phyloP scores from a whole-genome alignment of 2,329 filamentous ascomycete genomes.

The Aureobasidium sp. region DNA sequence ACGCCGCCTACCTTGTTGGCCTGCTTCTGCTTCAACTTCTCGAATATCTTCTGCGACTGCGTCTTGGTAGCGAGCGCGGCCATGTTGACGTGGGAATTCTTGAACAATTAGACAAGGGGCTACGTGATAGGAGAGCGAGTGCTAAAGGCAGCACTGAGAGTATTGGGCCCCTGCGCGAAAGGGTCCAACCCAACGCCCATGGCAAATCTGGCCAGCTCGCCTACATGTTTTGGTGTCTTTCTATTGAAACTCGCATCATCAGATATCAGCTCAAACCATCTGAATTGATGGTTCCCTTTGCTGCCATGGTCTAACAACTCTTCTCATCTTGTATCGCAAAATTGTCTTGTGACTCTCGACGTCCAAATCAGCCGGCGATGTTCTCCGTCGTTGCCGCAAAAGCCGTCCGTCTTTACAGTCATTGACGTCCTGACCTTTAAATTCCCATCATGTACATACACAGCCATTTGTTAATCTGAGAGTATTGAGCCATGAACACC shows the following conservation, averaged over 20 bases:
- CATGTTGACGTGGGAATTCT: slow-evolving; percentile 31
- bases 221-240: not conserved
- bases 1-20: slow-evolving; percentile 72
- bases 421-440: not conserved
- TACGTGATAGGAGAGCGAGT: not conserved
- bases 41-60: slow-evolving; percentile 94
- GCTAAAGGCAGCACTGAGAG: not conserved
- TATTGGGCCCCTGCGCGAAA: slow-evolving; percentile 5
- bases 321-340: not conserved
- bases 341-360: not conserved
- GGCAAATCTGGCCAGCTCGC: not conserved
- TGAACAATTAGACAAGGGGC: not conserved
- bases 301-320: not conserved
- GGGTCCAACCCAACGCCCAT: not conserved
- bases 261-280: not conserved
- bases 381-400: not conserved
- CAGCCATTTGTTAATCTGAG: too few relatives aligned
- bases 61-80: slow-evolving; percentile 67
- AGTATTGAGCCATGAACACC: not conserved
- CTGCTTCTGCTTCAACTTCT: slow-evolving; percentile 88
- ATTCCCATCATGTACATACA: not conserved
- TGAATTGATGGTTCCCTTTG: not conserved
- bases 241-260: not conserved
- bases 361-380: not conserved
- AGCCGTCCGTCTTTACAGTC: not conserved